phyloP scores from a whole-genome alignment of 2,329 filamentous ascomycete genomes.

The Chaetomium strumarium region DNA sequence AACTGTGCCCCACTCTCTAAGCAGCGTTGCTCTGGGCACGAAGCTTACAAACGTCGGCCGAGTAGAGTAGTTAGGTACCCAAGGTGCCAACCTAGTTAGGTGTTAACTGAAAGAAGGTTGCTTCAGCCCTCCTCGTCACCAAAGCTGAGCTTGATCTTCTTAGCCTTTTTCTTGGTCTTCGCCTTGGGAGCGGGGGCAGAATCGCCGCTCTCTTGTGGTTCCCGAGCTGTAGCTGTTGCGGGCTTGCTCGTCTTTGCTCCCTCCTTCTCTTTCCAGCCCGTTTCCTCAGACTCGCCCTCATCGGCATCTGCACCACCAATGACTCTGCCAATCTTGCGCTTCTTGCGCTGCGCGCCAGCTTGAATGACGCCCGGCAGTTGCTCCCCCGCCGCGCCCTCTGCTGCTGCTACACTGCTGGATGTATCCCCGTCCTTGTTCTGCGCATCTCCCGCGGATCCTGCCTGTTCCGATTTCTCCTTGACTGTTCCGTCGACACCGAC shows the following conservation, averaged over 20 bases:
- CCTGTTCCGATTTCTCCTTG: slow-evolving; percentile 30
- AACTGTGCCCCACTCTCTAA: background rate
- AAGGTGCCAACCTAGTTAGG: too few relatives aligned
- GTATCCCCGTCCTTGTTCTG: slow-evolving; percentile 17
- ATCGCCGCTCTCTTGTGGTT: slow-evolving; percentile 1
- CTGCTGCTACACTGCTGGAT: slow-evolving; percentile 17
- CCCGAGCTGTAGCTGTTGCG: slow-evolving; percentile 7
- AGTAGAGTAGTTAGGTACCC: background rate
- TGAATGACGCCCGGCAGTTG: slow-evolving; percentile 23
- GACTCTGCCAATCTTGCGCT: slow-evolving; percentile 46
- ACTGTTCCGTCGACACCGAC: slow-evolving; percentile 40
- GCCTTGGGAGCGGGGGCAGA: slow-evolving; percentile 2
- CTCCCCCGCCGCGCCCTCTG: slow-evolving; percentile 16
- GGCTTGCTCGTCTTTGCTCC: background rate
- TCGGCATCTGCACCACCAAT: slow-evolving; percentile 39
- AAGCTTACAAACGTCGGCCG: background rate
- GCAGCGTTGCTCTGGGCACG: background rate
- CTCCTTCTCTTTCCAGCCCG: slow-evolving; percentile 8
- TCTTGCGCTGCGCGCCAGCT: slow-evolving; percentile 14
- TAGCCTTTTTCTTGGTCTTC: slow-evolving; percentile 46
- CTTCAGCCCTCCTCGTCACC: slow-evolving; percentile 50
- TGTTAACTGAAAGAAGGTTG: background rate
- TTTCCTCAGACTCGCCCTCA: slow-evolving; percentile 26
- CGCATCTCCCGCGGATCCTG: slow-evolving; percentile 22
- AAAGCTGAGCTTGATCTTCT: slow-evolving; percentile 65